Base-by-base conservation (phyloP, 208 protist genomes). In the Porcisia deanei region DNA sequence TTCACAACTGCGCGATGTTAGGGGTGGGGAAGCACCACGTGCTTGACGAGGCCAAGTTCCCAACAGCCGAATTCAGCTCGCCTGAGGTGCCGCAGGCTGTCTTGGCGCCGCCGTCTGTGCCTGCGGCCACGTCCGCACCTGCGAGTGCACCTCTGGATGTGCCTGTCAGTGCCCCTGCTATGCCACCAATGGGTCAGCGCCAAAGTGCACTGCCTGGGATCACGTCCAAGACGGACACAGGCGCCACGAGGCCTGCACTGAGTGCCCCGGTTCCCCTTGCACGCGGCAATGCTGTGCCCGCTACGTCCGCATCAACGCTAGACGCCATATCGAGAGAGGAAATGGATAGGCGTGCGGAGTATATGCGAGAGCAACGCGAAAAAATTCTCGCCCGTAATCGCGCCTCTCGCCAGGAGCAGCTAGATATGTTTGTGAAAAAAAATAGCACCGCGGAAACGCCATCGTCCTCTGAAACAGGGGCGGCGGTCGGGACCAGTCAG, bases 341-440 rank as follows among this genome's bases (percentile, higher is more conserved):
- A 76, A 82, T 97, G 30, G 89, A 94, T 65, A 80, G 71, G 53
- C 81, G 90, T 22, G 94, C 89, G 4, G 53, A 85, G 73, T 88
- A 97, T 81, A 95, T 97, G 90, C 79, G 87, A 47, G 82, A 95
- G 83, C 94, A 97, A 75, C 90, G 94, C 1, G 91, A 94, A 69
- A 85, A 84, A 55, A 94, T 97, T 67, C 70, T 97, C 0, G 75
- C 80, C 7, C 79, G 85, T 63, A 97, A 96, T 69, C 95, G 93
- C 54, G 91, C 85, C 7, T 84, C 66, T 3, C 90, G 94, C 20
- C 77, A 96, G 71, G 79, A 92, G 67, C 88, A 95, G 75, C 80
- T 97, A 12, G 71, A 83, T 43, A 78, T 91, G 20, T 97, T 89
- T 80, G 80, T 84, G 3, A 75, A 82, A 63, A 81, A 90, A 59